Base-by-base conservation (phyloP, 23 red algal species). In the Gracilaria domingensis region DNA sequence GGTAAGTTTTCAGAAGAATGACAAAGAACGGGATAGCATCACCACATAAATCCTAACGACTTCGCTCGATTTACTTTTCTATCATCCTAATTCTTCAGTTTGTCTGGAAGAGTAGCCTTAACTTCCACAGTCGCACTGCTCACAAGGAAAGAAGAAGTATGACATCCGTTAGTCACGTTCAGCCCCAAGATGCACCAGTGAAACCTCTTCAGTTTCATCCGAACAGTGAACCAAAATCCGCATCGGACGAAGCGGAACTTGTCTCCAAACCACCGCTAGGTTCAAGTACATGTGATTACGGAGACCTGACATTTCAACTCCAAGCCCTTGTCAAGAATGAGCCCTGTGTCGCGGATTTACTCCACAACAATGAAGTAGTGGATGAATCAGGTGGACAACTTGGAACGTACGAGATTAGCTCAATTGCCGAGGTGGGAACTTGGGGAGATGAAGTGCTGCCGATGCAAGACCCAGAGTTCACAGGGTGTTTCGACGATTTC, bases 51-150 rank as follows among this genome's bases (percentile, higher is more conserved):
- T 79, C 38, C 75, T 79, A 17, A 69, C 51, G 29, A 50, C 40
- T 53, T 76, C 1, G 25, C 30, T 79, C 40, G 45, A 55, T 14
- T 23, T 35, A 23, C n/a, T 39, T 39, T 47, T 36, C 20, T 18
- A 64, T 17, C 74, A 79, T 14, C 65, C 32, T 55, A 2, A 37
- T 58, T 45, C 40, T 81, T 51, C 70, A 90, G 87, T 90, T 90
- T 56, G 87, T 80, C 23, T 90, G 87, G 87, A 90, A 90, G 59
- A 90, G 87, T 35, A 90, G 87, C 66, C 87, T 90, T 20, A 90
- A 90, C 61, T 90, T 80, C 36, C 87, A 90, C 57, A 80, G 39
- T 30, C 71, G 87, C 57, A 90, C 36, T 23, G 35, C 45, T 69
- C 87, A 90, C 72, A 80, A 66, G 30, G 53, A 90, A 34, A 29